Conservation (phyloP, 495 filamentous ascomycete genomes). For the Ramalina peruviana region DNA sequence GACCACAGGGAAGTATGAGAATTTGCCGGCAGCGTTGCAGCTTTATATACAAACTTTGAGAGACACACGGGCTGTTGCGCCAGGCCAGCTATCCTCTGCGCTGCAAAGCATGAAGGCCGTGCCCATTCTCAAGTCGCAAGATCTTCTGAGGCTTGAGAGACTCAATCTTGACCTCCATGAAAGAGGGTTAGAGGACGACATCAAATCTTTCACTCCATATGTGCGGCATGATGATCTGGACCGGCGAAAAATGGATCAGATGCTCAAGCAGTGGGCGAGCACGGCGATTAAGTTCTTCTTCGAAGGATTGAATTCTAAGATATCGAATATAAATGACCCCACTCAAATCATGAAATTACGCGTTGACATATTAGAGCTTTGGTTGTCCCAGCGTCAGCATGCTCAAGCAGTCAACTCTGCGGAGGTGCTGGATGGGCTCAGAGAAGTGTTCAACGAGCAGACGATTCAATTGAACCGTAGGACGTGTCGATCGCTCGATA, state of each 20-base stretch:
- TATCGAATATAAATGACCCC: conserved; percentile 47
- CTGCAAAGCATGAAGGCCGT: conserved; percentile 53
- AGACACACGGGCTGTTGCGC: conserved; percentile 61
- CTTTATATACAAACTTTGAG: conserved; percentile 67
- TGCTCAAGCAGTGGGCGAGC: conserved; percentile 60
- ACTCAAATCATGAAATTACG: conserved; percentile 53
- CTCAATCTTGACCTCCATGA: conserved; percentile 70
- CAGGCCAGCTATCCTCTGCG: conserved; percentile 54
- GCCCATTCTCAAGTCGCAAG: conserved; percentile 54
- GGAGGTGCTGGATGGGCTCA: conserved; percentile 50
- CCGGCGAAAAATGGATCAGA: conserved; percentile 45
- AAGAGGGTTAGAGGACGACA: conserved; percentile 70
- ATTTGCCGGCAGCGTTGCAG: conserved; percentile 46
- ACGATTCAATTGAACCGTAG: conserved; percentile 43
- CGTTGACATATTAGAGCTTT: conserved; percentile 54
- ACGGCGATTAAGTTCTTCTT: conserved; percentile 53
- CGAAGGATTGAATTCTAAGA: conserved; percentile 37
- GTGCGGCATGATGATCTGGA: conserved; percentile 73
- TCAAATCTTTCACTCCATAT: conserved; percentile 79
- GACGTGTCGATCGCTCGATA: conserved; percentile 43
- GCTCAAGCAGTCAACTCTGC: conserved; percentile 41
- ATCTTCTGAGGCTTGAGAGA: conserved; percentile 49
- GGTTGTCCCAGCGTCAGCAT: conserved; percentile 39
- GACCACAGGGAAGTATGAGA: conserved; percentile 18
- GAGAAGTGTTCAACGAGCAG: conserved; percentile 52